Percentiles rank a stretch among this genome's conserved stretches.
Conservation (phyloP, 441 rosid species). For the Corymbia citriodora region DNA sequence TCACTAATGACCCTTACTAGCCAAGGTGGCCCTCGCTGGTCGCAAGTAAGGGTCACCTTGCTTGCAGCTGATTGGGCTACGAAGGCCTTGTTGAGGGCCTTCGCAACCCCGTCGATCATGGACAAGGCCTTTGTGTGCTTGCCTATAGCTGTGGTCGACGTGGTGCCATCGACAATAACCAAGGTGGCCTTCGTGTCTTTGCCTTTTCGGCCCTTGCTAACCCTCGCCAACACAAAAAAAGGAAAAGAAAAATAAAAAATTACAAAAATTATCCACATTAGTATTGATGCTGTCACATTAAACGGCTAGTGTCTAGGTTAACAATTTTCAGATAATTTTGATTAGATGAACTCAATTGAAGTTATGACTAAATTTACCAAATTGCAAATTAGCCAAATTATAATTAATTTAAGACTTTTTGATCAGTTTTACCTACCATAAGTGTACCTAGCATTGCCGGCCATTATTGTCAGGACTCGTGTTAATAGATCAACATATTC, state of each 20-base stretch:
- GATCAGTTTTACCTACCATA: background rate
- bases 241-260: rapidly evolving
- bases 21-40: background rate
- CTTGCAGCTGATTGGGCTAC: too few species aligned
- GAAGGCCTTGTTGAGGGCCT: too few species aligned
- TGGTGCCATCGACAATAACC: too few species aligned
- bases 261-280: too few species aligned
- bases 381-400: background rate
- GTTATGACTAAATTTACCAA: background rate
- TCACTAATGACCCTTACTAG: background rate
- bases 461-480: background rate
- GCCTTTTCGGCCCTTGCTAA: background rate
- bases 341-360: too few species aligned
- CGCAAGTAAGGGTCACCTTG: too few species aligned
- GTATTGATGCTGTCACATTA: background rate
- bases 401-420: too few species aligned
- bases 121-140: too few species aligned
- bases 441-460: background rate
- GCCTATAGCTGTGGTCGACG: rapidly evolving
- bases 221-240: background rate
- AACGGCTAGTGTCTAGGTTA: background rate
- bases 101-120: too few species aligned
- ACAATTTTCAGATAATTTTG: too few species aligned
- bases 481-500: background rate
- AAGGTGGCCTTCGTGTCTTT: too few species aligned